phyloP scores from a whole-genome alignment of 2,329 filamentous ascomycete species.

The Penicillium sp. region DNA sequence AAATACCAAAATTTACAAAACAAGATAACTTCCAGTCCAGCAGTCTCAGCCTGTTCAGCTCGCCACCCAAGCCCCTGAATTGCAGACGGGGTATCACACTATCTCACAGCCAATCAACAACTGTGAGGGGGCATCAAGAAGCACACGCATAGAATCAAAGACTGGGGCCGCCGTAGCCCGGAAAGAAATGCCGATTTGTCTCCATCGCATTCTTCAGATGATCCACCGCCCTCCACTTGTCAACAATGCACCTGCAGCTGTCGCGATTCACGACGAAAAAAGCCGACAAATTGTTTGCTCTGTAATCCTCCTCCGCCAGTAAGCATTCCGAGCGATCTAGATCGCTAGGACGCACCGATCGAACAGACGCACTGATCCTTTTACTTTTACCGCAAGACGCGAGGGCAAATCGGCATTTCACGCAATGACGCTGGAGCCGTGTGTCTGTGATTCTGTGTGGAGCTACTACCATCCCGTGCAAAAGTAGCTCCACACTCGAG shows the following conservation, averaged over 20 bases:
- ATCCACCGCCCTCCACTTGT: not conserved
- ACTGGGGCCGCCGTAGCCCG: not conserved
- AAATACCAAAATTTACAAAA: no score
- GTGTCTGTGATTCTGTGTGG: conserved; percentile 7
- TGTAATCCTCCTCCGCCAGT: no score
- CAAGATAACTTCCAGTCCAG: not conserved
- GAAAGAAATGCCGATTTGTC: not conserved
- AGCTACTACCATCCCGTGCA: conserved; percentile 17
- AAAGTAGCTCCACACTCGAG: conserved; percentile 9
- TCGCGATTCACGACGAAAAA: not conserved
- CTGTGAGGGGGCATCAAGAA: not conserved
- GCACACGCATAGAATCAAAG: conserved; percentile 1
- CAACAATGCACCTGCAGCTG: not conserved
- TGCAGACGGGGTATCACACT: not conserved
- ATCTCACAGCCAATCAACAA: not conserved
- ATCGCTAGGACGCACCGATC: not conserved
- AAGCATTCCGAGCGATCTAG: not conserved
- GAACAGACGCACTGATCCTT: not conserved
- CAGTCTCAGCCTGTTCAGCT: not conserved
- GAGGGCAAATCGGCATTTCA: conserved; percentile 7
- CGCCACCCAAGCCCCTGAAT: not conserved
- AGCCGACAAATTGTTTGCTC: no score
- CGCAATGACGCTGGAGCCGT: not conserved
- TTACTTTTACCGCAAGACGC: not conserved
- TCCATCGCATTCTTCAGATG: conserved; percentile 1